These are phyloP conservation scores for Helotiales sp. DNA, from an alignment of 2,329 filamentous ascomycete genomes.

Conservation along the genomic window DNA sequence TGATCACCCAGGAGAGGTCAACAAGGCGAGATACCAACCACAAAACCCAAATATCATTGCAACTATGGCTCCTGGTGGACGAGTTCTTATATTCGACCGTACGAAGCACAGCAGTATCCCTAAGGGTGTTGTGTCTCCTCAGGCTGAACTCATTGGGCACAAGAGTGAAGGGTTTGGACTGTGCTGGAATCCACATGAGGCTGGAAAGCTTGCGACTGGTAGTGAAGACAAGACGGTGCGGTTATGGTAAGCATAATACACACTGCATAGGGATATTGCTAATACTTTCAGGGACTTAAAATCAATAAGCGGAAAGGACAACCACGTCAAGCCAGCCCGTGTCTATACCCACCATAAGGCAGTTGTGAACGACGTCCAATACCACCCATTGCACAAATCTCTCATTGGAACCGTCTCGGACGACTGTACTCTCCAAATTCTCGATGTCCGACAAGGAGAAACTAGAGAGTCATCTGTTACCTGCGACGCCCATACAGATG, in stretches of 20 bases:
- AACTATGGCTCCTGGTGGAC: conserved; percentile 85
- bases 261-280: conserved; percentile 10
- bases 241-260: conserved; percentile 69
- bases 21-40: conserved; percentile 97
- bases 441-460: conserved; percentile 77
- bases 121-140: conserved; percentile 74
- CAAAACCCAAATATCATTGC: conserved; percentile 97
- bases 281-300: conserved; percentile 73
- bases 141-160: conserved; percentile 86
- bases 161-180: conserved; percentile 89
- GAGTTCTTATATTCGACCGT: conserved; percentile 91
- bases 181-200: conserved; percentile 82
- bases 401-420: conserved; percentile 95
- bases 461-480: conserved; percentile 71
- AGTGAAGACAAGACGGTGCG: conserved; percentile 92
- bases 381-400: conserved; percentile 83
- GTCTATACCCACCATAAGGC: conserved; percentile 87
- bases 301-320: conserved; percentile 72
- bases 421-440: conserved; percentile 88
- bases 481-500: conserved; percentile 77
- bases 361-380: conserved; percentile 96
- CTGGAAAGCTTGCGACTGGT: conserved; percentile 84
- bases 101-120: conserved; percentile 88
- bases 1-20: conserved; percentile 94
- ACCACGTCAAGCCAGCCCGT: conserved; percentile 70